Base-by-base conservation (phyloP, 352 stramenopile species). In the Bremia lactucae region DNA sequence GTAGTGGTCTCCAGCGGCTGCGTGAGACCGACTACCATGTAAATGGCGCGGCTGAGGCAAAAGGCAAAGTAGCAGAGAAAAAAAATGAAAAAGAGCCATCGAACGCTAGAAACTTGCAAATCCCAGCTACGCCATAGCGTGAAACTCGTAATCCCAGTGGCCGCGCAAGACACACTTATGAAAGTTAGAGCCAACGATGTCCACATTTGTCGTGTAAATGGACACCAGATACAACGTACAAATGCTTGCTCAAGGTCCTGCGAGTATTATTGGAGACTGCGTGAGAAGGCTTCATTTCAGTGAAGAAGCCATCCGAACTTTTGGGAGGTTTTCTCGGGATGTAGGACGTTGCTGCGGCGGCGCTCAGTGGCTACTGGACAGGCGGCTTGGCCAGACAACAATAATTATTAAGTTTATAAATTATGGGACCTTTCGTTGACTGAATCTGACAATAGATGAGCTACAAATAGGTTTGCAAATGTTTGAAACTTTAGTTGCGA, bases 41-140 rank as follows among this genome's bases (percentile, higher is more conserved):
- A 78, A 1, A 62, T 21, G n/a, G 59, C 31, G 11, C 67, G 64
- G 38, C 55, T 21, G 5, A 52, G 31, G 21, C 45, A 55, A 36
- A 68, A 72, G 22, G 58, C 28, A 24, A 49, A 71, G 23, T 75
- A 55, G 34, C 56, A 77, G 7, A 60, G 18, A 42, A 83, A 80
- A 26, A 83, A 76, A 36, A 62, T 38, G 51, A 70, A 71, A 18
- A 83, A 83, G 22, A 83, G 52, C 70, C 70, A 83, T 2, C 70
- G 67, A 19, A 83, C 66, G 13, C 66, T 73, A 3, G 65, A 73
- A 23, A 70, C 39, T n/a, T 65, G 63, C 34, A 76, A 29, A 38
- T 76, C 65, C 62, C 64, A 76, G n/a, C 49, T 49, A 14, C 48
- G 55, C 4, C 62, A 54, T 13, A 80, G 51, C 6, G 47, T 62